Evolutionary conservation across 1,139 yeast genomes (phyloP), one percentile per base, ranked within the genome.

Genomic region (Lodderomyces beijingensis): DNA sequence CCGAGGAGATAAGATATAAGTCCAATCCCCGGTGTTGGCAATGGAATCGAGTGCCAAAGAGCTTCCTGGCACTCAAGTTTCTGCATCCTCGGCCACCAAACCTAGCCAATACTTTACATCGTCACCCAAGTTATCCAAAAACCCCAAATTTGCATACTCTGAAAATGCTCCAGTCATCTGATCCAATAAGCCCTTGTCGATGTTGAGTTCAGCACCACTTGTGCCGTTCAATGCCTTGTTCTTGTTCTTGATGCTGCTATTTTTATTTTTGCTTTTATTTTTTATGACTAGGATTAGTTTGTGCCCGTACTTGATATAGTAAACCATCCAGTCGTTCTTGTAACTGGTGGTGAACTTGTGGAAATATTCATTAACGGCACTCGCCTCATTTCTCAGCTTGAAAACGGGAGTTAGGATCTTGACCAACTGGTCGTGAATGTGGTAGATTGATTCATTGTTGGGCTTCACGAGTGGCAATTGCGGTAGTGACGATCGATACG

Each of bases 321-420:
- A 68, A 41, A 68, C 57, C 63, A 67, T 62, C 73, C 74, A 68
- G 45, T 66, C 71, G 35, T 59, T 65, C 20, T 45, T 42, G 35
- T 57, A 59, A 35, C 58, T 60, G 36, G 62, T 57, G 28, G 62
- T 62, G 44, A 66, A 67, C 39, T 68, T 68, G 45, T 68, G 73
- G 34, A 65, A 62, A 42, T 54, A 64, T 46, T 68, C 74, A 23
- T 52, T 44, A 10, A 48, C 40, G 45, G 9, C 8, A 7, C 1
- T 38, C 37, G 36, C 56, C 54, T 38, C 62, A 62, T 25, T 49
- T 46, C 14, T 23, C 14, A 10, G 7, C 25, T 23, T 6, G 8
- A 19, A 19, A 8, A 19, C 10, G 3, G 36, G 27, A 23, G 59
- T 38, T 34, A 65, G 21, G 15, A 64, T 14, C 25, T 58, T 59